Conservation (phyloP, 1,284 basidiomycete species). For the Puccinia hordei region DNA sequence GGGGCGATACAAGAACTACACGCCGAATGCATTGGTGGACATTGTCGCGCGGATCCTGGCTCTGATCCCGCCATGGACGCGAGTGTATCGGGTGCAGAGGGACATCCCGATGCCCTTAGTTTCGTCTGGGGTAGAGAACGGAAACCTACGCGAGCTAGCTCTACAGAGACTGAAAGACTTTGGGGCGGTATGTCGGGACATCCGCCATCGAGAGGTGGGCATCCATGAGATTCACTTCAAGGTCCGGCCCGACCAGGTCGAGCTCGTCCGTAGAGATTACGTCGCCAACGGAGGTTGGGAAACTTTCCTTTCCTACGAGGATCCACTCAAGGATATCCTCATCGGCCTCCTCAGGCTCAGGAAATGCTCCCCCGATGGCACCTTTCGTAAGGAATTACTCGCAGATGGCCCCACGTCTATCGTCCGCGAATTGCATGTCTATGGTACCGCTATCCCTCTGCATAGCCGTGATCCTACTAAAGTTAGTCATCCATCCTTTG, state of each 20-base stretch:
- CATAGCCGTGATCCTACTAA: constrained; percentile 97
- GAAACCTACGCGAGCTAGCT: constrained; percentile 93
- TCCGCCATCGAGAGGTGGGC: constrained; percentile 96
- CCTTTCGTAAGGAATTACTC: constrained; percentile 89
- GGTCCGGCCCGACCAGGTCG: constrained; percentile 91
- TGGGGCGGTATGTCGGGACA: constrained; percentile 94
- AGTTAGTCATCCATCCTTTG: too few species aligned
- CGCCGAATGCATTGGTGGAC: constrained; percentile 94
- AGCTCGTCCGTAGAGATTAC: constrained; percentile 96
- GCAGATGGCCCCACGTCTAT: constrained; percentile 82
- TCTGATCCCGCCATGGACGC: constrained; percentile 96
- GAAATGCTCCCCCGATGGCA: constrained; percentile 87
- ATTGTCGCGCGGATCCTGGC: constrained; percentile 95
- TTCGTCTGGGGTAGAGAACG: constrained; percentile 95
- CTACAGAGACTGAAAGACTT: constrained; percentile 98
- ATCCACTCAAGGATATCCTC: constrained; percentile 93
- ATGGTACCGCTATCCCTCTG: constrained; percentile 95
- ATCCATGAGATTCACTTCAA: constrained; percentile 99
- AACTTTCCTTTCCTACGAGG: constrained; percentile 98
- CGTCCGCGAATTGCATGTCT: constrained; percentile 96
- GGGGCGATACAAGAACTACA: constrained; percentile 99
- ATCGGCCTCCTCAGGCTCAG: constrained; percentile 88
- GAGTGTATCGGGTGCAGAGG: constrained; percentile 96
- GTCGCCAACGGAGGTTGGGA: constrained; percentile 97
- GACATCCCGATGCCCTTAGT: constrained; percentile 95